Percentiles rank a stretch among this genome's conserved stretches.
Conservation (phyloP, 768 basidiomycete genomes). For the Termitomyces sp. region DNA sequence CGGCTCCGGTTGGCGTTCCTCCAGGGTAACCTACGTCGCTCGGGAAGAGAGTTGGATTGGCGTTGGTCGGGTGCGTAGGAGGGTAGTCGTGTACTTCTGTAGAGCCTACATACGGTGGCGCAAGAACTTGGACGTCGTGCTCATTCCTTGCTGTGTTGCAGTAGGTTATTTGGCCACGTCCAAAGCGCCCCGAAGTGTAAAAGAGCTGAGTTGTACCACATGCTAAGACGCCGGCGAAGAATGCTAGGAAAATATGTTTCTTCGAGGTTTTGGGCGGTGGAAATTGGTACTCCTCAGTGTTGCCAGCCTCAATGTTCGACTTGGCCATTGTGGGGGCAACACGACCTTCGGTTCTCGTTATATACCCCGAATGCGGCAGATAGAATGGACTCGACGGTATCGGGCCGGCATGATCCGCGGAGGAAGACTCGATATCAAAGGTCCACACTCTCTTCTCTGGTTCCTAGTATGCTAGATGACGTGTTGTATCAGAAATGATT, state of each 20-base stretch:
- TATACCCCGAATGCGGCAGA: not conserved
- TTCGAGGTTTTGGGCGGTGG: not conserved
- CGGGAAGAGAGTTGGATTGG: slow-evolving; percentile 67
- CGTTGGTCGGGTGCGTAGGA: slow-evolving; percentile 71
- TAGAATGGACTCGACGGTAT: not conserved
- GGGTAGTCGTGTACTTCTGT: slow-evolving; percentile 67
- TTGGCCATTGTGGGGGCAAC: not conserved
- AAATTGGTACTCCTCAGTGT: not conserved
- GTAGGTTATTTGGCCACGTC: not conserved
- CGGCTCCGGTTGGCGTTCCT: slow-evolving; percentile 76
- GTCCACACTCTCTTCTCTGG: too few relatives aligned
- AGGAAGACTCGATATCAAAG: not conserved
- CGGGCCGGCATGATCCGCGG: not conserved
- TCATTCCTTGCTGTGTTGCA: not conserved
- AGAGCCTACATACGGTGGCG: slow-evolving; percentile 67
- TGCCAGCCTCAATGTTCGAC: not conserved
- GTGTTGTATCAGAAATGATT: too few relatives aligned
- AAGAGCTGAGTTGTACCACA: not conserved
- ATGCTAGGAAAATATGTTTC: not conserved
- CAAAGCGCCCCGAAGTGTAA: not conserved
- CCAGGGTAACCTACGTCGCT: slow-evolving; percentile 74
- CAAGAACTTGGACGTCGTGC: slow-evolving; percentile 29
- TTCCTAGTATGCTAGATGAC: too few relatives aligned
- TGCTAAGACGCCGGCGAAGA: not conserved
- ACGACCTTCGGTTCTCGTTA: not conserved